Percentiles rank a stretch among this genome's conserved stretches.
Evolutionary conservation across 441 rosid species (phyloP).

Genomic region (Capsella rubella): DNA sequence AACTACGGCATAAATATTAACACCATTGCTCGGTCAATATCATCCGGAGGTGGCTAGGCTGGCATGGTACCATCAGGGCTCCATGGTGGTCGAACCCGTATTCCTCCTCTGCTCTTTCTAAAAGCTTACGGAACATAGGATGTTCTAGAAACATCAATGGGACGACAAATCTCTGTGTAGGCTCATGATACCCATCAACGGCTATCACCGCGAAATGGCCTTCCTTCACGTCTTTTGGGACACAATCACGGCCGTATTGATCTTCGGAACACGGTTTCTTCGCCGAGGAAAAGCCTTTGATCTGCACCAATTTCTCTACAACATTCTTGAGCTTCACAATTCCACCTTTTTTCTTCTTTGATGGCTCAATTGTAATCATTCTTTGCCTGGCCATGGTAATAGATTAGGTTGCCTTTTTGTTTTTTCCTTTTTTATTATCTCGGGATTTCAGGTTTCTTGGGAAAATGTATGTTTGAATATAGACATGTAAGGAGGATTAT

Average conservation of each 20-base stretch:
- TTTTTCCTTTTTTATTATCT: neutral
- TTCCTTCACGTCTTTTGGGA: slow-evolving; percentile 74
- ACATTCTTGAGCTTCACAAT: slow-evolving; percentile 58
- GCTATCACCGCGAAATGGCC: slow-evolving; percentile 78
- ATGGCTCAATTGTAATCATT: slow-evolving; percentile 41
- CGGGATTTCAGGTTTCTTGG: neutral
- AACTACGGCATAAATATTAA: slow-evolving; percentile 26
- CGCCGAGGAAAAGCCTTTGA: slow-evolving; percentile 46
- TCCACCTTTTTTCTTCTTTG: slow-evolving; percentile 52
- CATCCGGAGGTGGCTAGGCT: slow-evolving; percentile 58
- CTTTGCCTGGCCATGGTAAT: slow-evolving; percentile 53
- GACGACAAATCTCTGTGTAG: slow-evolving; percentile 61
- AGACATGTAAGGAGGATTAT: slow-evolving; percentile 24
- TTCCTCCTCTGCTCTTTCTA: slow-evolving; percentile 77
- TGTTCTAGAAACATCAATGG: slow-evolving; percentile 61
- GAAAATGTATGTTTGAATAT: slow-evolving; percentile 14
- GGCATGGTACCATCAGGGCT: slow-evolving; percentile 70
- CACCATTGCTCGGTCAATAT: slow-evolving; percentile 51
- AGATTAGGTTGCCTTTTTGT: neutral
- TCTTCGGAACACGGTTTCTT: slow-evolving; percentile 45
- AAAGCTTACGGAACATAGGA: slow-evolving; percentile 58
- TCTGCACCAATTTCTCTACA: slow-evolving; percentile 55
- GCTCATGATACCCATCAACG: slow-evolving; percentile 50
- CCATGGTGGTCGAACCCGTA: slow-evolving; percentile 67
- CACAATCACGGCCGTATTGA: slow-evolving; percentile 29